Evolutionary conservation across 345 rosid genomes (phyloP), one percentile per base, ranked within the genome.

Genomic region (Aethionema arabicum): DNA sequence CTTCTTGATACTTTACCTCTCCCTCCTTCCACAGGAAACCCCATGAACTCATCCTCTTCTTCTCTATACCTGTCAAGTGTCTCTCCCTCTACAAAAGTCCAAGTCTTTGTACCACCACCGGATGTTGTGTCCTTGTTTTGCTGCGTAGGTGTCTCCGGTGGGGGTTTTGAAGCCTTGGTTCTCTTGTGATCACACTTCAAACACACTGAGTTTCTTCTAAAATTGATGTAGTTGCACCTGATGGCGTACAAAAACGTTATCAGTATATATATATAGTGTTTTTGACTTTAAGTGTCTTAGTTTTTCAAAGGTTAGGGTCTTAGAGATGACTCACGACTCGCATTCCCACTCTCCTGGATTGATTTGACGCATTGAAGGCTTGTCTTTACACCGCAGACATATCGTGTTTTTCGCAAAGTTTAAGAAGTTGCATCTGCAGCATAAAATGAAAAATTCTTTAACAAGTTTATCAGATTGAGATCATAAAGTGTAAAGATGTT

Each of bases 281-380:
- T 31, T 32, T 2, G 27, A 64, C n/a, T 59, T n/a, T n/a, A 29
- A 11, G 56, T 36, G 11, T 21, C 4, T 42, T 61, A 27, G 56
- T 27, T 52, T 16, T 27, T 31, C 52, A 47, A 39, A 13, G 52
- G n/a, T 43, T 36, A 8, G 15, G 10, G 38, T 5, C 27, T 21
- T 39, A 46, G 53, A 46, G 30, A 61, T 13, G 43, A 82, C 98
- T 85, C 72, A 86, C 95, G 98, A 91, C 61, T 83, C 82, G 56
- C 98, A 91, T 65, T 91, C 95, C 98, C 98, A 91, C 53, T 91
- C 96, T 67, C 98, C 96, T 0, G 89, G 91, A 80, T 83, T 86
- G 70, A 92, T 85, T 32, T 76, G 85, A 58, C 95, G 81, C 67
- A 72, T 75, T 15, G 79, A 79, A 67, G 96, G 98, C 51, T 81